Evolutionary conservation across 2,329 filamentous ascomycete species (phyloP), one percentile per base, ranked within the genome.

Genomic region (Epichloe coenophiala): DNA sequence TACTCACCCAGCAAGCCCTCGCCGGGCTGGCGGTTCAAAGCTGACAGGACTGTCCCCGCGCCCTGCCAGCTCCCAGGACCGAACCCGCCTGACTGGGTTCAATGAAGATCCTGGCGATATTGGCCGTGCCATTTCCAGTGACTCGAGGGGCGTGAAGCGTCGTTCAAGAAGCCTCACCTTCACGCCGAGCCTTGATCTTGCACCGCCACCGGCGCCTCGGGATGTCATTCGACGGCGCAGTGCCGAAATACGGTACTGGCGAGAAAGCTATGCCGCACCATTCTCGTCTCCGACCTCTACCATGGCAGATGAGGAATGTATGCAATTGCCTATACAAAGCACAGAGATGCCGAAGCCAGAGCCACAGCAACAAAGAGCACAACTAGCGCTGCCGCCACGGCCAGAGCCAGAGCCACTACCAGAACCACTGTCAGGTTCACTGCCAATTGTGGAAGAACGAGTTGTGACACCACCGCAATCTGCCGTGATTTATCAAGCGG

Each of bases 211-310:
- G 6, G 8, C 40, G 12, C 27, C 45, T 4, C 62, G 65, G 21
- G 57, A 55, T 2, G 63, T 64, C 40, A 52, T 62, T 4, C 72
- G 78, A 42, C 72, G 78, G 37, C 73, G 79, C 33, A 83, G 78
- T 59, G 78, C 80, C 50, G 80, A 84, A 61, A 81, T 83, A 39
- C 74, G 77, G 12, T 80, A 78, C 58, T 83, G 80, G 78, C 71
- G 80, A 53, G 74, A 78, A 58, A 82, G 79, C 54, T 78, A 80
- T 55, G 74, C 73, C 44, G 71, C 70, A 1, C 71, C 69, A 60
- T 73, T n/a, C n/a, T n/a, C n/a, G 50, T 80, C 77, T 6, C 75
- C 76, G 0, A 63, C 74, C 35, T 75, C 76, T 4, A 77, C 76
- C 3, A 63, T 67, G 41, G 63, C 63, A 19, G 66, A 68, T n/a